Base-by-base conservation (phyloP, 2,329 filamentous ascomycete genomes). In the Verticillium nonalfalfae region DNA sequence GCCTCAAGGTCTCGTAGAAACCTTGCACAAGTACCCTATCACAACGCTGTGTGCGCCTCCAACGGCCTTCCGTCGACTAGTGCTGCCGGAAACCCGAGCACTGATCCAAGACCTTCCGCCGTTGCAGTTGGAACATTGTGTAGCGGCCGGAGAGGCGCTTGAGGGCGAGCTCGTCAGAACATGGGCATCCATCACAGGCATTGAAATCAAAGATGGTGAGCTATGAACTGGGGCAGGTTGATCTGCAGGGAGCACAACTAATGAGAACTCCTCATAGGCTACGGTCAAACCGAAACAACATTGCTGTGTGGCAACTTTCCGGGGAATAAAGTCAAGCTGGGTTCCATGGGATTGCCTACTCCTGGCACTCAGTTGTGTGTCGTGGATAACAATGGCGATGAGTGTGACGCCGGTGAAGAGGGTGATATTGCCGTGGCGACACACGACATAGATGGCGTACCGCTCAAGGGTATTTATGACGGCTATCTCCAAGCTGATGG, bases 121-220 rank as follows among this genome's bases (percentile, higher is more conserved):
- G 4, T n/a, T 11, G 4, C 36, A 14, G 7, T 38, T 58, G 13
- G 57, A 58, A 26, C 57, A 58, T 35, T 58, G 36, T 13, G 57
- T 58, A 38, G 57, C 57, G 11, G 57, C 57, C 9, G 57, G 57
- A 3, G 57, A 58, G n/a, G 57, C 57, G 9, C 57, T 58, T 13
- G 57, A 58, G 14, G 38, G 18, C 11, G 57, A 58, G 9, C 34
- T 58, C 10, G 31, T 58, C 18, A 38, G 38, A 18, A 21, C 18
- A 26, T 58, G 57, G 57, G 39, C 21, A 26, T 26, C 18, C 1
- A 40, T 58, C 1, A 58, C 57, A n/a, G 38, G 57, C 6, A 58
- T 58, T 7, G 57, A 58, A 21, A 58, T 58, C 38, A 58, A 58
- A 26, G 57, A 58, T 13, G 57, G 57, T 58, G 15, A n/a, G 57